These are phyloP conservation scores for Catunica adiposa DNA, from an alignment of 2,329 filamentous ascomycete species.

Conservation along the genomic window DNA sequence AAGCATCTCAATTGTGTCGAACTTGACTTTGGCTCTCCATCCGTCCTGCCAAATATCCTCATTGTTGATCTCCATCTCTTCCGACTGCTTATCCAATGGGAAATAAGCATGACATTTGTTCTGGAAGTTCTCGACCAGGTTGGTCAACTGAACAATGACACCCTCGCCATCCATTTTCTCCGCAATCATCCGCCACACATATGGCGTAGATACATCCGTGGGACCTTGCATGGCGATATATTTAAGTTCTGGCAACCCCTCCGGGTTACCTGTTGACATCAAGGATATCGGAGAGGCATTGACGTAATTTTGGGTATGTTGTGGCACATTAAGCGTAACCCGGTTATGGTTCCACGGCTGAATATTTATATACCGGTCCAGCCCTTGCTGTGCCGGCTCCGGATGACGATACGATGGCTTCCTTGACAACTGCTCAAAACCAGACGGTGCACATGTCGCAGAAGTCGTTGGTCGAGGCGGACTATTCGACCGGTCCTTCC, in stretches of 20 bases:
- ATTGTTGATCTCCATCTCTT: constrained; percentile 42
- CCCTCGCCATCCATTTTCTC: constrained; percentile 55
- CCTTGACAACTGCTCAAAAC: not conserved
- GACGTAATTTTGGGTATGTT: constrained; percentile 60
- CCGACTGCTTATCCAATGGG: constrained; percentile 39
- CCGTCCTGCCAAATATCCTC: constrained; percentile 47
- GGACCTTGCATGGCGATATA: constrained; percentile 95
- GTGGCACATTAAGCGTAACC: constrained; percentile 61
- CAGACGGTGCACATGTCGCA: not conserved
- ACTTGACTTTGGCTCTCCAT: constrained; percentile 51
- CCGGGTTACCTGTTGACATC: constrained; percentile 25
- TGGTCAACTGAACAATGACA: constrained; percentile 89
- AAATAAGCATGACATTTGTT: constrained; percentile 90
- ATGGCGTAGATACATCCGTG: constrained; percentile 55
- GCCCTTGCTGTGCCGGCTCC: constrained; percentile 15
- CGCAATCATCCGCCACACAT: constrained; percentile 93
- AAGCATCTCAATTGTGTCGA: constrained; percentile 44
- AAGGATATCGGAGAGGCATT: constrained; percentile 61
- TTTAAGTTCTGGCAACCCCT: constrained; percentile 26
- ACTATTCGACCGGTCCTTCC: not conserved
- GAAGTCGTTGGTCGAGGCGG: constrained; percentile 8
- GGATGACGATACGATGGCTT: constrained; percentile 12
- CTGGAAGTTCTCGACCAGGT: constrained; percentile 58
- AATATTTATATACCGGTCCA: constrained; percentile 83
- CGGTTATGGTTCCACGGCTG: constrained; percentile 80